Base-by-base conservation (phyloP, 2,329 filamentous ascomycete species). In the Xylaria sp. region DNA sequence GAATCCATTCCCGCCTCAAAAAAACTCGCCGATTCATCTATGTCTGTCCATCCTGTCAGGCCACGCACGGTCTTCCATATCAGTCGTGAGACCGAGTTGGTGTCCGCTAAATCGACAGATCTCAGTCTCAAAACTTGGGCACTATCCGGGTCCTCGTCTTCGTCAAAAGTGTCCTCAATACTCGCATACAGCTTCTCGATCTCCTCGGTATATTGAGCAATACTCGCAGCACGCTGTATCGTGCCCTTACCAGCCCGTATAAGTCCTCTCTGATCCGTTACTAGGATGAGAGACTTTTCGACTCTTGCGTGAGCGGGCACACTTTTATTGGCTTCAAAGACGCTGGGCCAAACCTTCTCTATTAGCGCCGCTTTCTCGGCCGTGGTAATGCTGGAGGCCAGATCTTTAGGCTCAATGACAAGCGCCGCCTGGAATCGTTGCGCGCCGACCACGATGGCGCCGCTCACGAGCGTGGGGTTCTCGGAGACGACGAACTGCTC, bases 161-260 rank as follows among this genome's bases (percentile, higher is more conserved):
- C 50, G 25, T 15, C 34, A 8, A 15, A 18, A n/a, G 52, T 20
- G 25, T 54, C 18, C 2, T 68, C 60, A 12, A 50, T 9, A 34
- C 34, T 56, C 13, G 64, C 64, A 44, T 78, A 77, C 2, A 77
- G 51, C 23, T 64, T 74, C 12, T 77, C 70, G 7, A 77, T 76
- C 1, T 73, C 68, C 0, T 23, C 37, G 3, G 39, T 52, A 23
- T 75, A 76, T 56, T 75, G 75, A 1, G 50, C 57, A 20, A 77
- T 51, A 34, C 68, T 75, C 0, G 72, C 61, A 7, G 58, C 20
- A 12, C 74, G 63, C 54, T 74, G 69, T 6, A 77, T 69, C 0
- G 74, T 76, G 12, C 72, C 74, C 57, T 76, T 77, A 1, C 74
- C 71, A 13, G 74, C 70, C 5, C 75, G 74, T 32, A 75, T 72